phyloP scores from a whole-genome alignment of 2,329 filamentous ascomycete genomes.

The Colletotrichum gloeosporioides region DNA sequence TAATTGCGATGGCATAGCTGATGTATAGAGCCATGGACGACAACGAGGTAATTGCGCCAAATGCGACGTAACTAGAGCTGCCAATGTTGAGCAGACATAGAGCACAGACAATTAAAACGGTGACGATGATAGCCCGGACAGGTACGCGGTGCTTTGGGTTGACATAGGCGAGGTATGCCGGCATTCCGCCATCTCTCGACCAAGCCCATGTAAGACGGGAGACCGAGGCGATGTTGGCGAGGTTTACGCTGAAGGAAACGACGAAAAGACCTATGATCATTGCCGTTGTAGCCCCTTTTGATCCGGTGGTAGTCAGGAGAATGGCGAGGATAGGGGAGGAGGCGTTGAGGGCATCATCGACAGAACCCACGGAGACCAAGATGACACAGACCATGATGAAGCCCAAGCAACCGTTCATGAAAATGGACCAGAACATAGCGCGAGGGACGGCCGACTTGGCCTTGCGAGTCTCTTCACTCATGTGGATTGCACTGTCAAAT shows the following conservation, averaged over 20 bases:
- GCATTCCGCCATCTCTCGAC: neutral
- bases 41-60: neutral
- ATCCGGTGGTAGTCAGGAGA: neutral
- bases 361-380: neutral
- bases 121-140: neutral
- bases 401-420: slow-evolving; percentile 41
- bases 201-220: neutral
- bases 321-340: neutral
- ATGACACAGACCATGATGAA: slow-evolving; percentile 5
- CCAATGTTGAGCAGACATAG: neutral
- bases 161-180: neutral
- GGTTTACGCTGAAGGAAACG: neutral
- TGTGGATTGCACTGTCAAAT: neutral
- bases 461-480: slow-evolving; percentile 19
- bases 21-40: neutral
- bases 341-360: neutral
- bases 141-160: neutral
- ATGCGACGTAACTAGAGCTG: neutral
- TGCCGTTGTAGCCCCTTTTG: neutral
- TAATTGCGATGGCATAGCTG: neutral
- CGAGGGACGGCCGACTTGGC: slow-evolving; percentile 5
- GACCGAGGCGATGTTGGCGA: neutral
- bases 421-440: slow-evolving; percentile 21
- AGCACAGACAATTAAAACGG: neutral
- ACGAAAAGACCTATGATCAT: neutral